Conservation (phyloP, 2,329 filamentous ascomycete genomes). For the Fusarium abutilonis region DNA sequence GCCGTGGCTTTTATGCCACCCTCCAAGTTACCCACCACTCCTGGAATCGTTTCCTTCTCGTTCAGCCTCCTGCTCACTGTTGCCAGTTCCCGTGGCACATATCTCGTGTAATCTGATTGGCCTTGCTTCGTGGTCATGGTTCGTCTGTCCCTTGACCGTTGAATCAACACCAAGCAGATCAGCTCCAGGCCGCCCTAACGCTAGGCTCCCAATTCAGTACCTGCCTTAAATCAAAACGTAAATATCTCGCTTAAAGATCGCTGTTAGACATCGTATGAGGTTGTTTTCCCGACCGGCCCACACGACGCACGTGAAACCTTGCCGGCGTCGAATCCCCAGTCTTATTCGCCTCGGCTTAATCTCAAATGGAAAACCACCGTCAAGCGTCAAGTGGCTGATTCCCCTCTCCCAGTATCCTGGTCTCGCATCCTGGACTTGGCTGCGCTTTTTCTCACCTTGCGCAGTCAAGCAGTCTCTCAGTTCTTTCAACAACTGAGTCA, state of each 20-base stretch:
- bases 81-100: conserved; percentile 10
- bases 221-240: conserved; percentile 37
- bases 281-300: conserved; percentile 30
- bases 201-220: conserved; percentile 28
- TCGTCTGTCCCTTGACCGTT: conserved; percentile 5
- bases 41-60: conserved; percentile 25
- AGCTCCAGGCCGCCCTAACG: conserved; percentile 20
- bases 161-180: conserved; percentile 6
- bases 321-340: conserved; percentile 27
- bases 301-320: conserved; percentile 43
- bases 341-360: conserved; percentile 42
- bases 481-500: conserved; percentile 22
- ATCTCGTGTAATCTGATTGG: conserved; percentile 21
- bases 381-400: conserved; percentile 29
- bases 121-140: conserved; percentile 10
- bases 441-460: conserved; percentile 13
- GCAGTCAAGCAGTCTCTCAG: conserved; percentile 12
- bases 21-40: conserved; percentile 12
- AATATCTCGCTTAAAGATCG: conserved; percentile 34
- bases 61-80: conserved; percentile 26
- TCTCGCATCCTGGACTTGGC: conserved; percentile 12
- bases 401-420: conserved; percentile 24
- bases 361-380: conserved; percentile 28
- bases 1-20: conserved; percentile 28
- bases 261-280: conserved; percentile 30